A percentile compares a stretch with the other conserved stretches of the same genome.
Evolutionary conservation across 2,329 filamentous ascomycete species (phyloP).

Genomic region (Colletotrichum lini): DNA sequence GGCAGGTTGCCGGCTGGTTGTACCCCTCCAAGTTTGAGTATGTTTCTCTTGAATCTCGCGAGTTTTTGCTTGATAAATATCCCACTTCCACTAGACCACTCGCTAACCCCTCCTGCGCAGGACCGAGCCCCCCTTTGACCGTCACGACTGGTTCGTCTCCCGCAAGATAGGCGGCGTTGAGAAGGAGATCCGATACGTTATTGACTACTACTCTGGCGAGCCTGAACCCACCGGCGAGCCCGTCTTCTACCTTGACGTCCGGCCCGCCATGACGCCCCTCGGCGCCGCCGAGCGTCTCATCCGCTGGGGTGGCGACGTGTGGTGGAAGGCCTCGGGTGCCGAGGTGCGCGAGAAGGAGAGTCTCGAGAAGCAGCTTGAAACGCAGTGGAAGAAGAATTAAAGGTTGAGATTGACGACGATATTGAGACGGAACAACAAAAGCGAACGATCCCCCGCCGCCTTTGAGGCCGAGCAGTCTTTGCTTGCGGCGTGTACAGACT

Average conservation of each 20-base stretch:
- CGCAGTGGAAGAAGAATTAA: slow-evolving; percentile 23
- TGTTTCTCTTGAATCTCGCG: slow-evolving; percentile 48
- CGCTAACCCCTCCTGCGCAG: slow-evolving; percentile 57
- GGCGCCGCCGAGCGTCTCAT: slow-evolving; percentile 86
- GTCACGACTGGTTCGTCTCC: slow-evolving; percentile 96
- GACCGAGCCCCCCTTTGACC: slow-evolving; percentile 90
- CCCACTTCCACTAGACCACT: neutral
- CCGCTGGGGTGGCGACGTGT: slow-evolving; percentile 92
- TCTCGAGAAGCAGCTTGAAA: slow-evolving; percentile 29
- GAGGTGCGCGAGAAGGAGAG: slow-evolving; percentile 65
- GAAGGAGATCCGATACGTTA: slow-evolving; percentile 91
- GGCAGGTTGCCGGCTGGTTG: slow-evolving; percentile 83
- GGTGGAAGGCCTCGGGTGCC: slow-evolving; percentile 89
- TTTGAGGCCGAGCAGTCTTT: neutral
- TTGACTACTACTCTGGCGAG: slow-evolving; percentile 93
- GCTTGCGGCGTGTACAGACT: slow-evolving; percentile 16
- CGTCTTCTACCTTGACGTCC: slow-evolving; percentile 95
- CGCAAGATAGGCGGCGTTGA: slow-evolving; percentile 76
- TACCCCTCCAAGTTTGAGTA: slow-evolving; percentile 86
- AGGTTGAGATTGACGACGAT: too few relatives aligned
- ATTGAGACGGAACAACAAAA: neutral
- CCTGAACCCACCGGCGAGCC: slow-evolving; percentile 89
- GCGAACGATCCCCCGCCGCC: neutral
- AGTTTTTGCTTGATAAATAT: neutral
- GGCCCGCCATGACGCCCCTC: slow-evolving; percentile 87